phyloP scores from a whole-genome alignment of 176 grass and related monocot genomes.

The Hordeum marinum region DNA sequence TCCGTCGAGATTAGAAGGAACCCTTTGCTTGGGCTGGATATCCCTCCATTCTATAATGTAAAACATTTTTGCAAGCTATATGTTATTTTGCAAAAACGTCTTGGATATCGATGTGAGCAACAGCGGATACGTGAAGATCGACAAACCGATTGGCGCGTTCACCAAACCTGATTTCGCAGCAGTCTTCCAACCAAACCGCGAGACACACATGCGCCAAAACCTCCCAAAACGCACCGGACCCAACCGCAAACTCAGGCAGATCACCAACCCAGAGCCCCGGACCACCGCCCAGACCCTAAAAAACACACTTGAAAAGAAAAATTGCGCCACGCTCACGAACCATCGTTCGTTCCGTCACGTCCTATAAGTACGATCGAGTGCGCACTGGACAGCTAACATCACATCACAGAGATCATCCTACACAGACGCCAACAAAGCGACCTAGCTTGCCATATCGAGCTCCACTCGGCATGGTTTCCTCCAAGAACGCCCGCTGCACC shows the following conservation, averaged over 20 bases:
- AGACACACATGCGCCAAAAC: background rate
- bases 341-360: background rate
- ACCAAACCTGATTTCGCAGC: background rate
- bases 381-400: background rate
- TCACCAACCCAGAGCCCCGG: background rate
- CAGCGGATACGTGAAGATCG: too few relatives aligned
- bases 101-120: too few relatives aligned
- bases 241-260: background rate
- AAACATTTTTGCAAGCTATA: too few relatives aligned
- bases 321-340: background rate
- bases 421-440: background rate
- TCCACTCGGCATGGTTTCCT: slow-evolving; percentile 1
- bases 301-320: background rate
- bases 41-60: too few relatives aligned
- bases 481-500: slow-evolving; percentile 3
- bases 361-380: background rate
- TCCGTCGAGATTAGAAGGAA: too few relatives aligned
- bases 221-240: background rate
- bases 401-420: background rate
- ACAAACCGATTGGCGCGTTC: background rate
- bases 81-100: too few relatives aligned
- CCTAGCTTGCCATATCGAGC: background rate
- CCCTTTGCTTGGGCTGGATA: too few relatives aligned
- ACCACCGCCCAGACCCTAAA: background rate
- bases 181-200: background rate